Base-by-base conservation (phyloP, 2,329 filamentous ascomycete species). In the Botryotinia calthae region DNA sequence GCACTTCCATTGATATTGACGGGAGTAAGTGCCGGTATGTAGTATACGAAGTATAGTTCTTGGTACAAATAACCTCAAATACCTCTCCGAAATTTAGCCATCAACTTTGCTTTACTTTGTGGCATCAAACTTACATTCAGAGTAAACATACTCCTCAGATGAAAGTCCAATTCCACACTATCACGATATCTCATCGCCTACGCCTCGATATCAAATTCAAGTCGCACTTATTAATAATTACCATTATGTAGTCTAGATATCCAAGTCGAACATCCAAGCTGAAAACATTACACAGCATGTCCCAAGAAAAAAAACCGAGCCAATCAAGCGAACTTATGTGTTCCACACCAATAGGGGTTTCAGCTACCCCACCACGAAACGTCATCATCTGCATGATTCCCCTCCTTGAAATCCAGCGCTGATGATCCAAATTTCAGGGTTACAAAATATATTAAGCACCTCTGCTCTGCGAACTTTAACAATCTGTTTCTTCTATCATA, bases 311-410 rank as follows among this genome's bases (percentile, higher is more conserved):
- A 4, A n/a, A 14, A 28, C 1, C 18, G 54, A 28, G n/a, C 65
- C 65, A 67, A 67, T 67, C 48, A 56, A 56, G 16, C 48, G 18
- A 67, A 2, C 25, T n/a, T 25, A 31, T 67, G 5, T 14, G 18
- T 51, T 40, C 65, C 65, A 56, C 34, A 28, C 10, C 25, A 67
- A 67, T 56, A 67, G 65, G 65, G 34, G 65, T 40, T 42, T 56
- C 65, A 58, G 48, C 65, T 68, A 68, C 48, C 48, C 65, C 65
- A 68, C 65, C 48, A 56, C n/a, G 20, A 56, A 68, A 68, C 48
- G 65, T 68, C 65, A 68, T 68, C 65, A 68, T 67, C 34, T 56
- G 64, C 48, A 67, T 22, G 46, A 54, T 54, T 54, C 64, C 64
- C 64, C 64, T 66, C 64, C 64, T 66, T 66, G 31, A 31, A 51